Evolutionary conservation across 1,139 yeast species (phyloP), one percentile per base, ranked within the genome.

Genomic region (Kodamaea suecica): DNA sequence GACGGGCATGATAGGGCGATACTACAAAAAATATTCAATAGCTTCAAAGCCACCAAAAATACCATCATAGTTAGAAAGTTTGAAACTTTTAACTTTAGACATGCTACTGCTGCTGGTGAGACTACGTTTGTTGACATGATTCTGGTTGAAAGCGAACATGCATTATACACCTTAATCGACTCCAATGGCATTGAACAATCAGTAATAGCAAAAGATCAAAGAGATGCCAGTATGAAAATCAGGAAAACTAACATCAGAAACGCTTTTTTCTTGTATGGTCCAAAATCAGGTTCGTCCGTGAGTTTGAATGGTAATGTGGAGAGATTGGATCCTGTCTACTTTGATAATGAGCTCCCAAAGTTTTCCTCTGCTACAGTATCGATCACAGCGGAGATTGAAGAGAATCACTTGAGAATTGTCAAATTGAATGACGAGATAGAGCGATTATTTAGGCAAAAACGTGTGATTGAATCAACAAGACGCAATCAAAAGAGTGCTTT

Each of bases 111-210:
- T 1, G 30, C 31, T 3, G 46, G 50, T 2, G 66, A 59, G 36
- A 63, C 68, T 2, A 75, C 85, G 0, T 52, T 88, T 10, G 54
- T 78, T 11, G 92, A 86, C 51, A 77, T 75, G 21, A 49, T 90
- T 19, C 70, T 72, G 3, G 66, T 85, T 38, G 61, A 66, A 1
- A 65, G 79, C 41, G 77, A 73, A 23, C 71, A 73, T 33, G 69
- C 81, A 2, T 67, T 73, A 46, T 80, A 76, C 45, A 62, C 83
- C 1, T 58, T 90, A 37, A 78, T 88, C 38, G 97, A 90, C 59
- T 49, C 70, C 11, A 70, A 70, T 36, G 66, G 62, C 19, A 71
- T 85, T 33, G 95, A 90, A 48, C 68, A 71, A 17, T 63, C 72
- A 1, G 62, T 83, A 1, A 59, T 88, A 26, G 28, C 28, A 6